phyloP scores from a whole-genome alignment of 257 asterid species.

The Cynanchum wilfordii region DNA sequence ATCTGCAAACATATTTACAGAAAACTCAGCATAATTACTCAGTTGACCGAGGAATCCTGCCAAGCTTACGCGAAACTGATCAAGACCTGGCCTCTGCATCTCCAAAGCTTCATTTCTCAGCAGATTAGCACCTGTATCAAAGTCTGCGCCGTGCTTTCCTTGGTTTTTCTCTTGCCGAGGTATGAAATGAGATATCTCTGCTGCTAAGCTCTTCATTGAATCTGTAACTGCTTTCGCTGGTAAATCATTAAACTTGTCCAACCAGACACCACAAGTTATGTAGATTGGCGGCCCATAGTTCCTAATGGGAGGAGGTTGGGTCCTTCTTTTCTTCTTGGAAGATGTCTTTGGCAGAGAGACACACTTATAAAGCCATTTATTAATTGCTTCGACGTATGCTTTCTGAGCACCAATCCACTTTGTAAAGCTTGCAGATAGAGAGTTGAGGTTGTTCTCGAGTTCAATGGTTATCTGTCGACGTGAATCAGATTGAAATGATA shows the following conservation, averaged over 20 bases:
- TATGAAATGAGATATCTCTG: conserved; percentile 59
- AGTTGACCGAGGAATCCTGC: conserved; percentile 63
- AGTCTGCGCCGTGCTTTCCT: conserved; percentile 31
- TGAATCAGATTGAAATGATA: conserved; percentile 52
- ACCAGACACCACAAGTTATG: conserved; percentile 71
- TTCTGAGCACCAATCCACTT: conserved; percentile 81
- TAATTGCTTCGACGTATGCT: conserved; percentile 61
- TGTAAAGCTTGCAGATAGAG: conserved; percentile 55
- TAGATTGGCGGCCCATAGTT: conserved; percentile 89
- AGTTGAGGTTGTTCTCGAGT: conserved; percentile 50
- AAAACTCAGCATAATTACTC: conserved; percentile 57
- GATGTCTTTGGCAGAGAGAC: conserved; percentile 48
- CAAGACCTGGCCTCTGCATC: conserved; percentile 46
- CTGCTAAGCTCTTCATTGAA: conserved; percentile 58
- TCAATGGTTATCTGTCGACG: conserved; percentile 46
- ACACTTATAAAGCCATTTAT: conserved; percentile 84
- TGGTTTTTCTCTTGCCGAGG: conserved; percentile 81
- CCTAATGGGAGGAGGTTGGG: conserved; percentile 44
- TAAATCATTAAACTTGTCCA: conserved; percentile 48
- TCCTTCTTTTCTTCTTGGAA: conserved; percentile 58
- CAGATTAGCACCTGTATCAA: conserved; percentile 21
- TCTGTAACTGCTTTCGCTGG: conserved; percentile 63
- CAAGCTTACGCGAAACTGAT: conserved; percentile 56
- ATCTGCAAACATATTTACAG: conserved; percentile 51
- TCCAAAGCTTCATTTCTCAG: conserved; percentile 37